phyloP scores from a whole-genome alignment of 1,284 basidiomycete genomes.

The Heterobasidion annosum region DNA sequence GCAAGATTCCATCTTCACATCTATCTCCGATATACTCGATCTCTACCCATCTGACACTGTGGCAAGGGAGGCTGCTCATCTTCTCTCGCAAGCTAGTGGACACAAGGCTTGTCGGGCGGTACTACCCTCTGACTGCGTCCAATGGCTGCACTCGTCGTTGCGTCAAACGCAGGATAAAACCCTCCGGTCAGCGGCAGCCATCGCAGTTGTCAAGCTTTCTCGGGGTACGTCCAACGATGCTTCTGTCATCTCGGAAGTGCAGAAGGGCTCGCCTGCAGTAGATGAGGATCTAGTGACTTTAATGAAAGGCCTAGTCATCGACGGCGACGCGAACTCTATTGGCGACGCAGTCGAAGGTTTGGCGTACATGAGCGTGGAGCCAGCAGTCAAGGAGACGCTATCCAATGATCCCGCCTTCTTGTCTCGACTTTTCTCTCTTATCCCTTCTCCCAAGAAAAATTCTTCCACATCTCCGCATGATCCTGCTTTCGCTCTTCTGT shows the following conservation, averaged over 20 bases:
- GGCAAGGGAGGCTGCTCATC: conserved; percentile 50
- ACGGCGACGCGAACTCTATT: conserved; percentile 30
- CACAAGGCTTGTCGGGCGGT: conserved; percentile 62
- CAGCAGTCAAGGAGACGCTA: conserved; percentile 58
- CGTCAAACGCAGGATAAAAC: conserved; percentile 35
- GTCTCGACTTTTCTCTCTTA: conserved; percentile 48
- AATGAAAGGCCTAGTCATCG: conserved; percentile 51
- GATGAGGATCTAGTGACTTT: conserved; percentile 42
- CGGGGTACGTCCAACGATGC: conserved; percentile 45
- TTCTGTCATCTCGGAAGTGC: conserved; percentile 22
- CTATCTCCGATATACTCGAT: conserved; percentile 57
- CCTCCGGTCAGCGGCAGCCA: conserved; percentile 55
- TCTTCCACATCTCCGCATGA: conserved; percentile 19
- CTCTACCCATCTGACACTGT: conserved; percentile 40
- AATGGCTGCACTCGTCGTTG: conserved; percentile 57
- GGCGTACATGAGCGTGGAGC: conserved; percentile 68
- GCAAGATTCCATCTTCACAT: conserved; percentile 51
- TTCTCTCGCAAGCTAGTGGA: conserved; percentile 65
- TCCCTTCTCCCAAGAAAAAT: conserved; percentile 38
- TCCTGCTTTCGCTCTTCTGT: conserved; percentile 48
- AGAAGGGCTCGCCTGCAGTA: conserved; percentile 20
- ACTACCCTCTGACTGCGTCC: conserved; percentile 41
- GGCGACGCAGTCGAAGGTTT: conserved; percentile 75
- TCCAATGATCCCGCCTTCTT: conserved; percentile 50
- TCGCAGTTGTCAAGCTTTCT: conserved; percentile 72